Percentiles rank a stretch among this genome's conserved stretches.
Conservation (phyloP, 73 alveolate genomes). For the Tetrahymena elliotti region DNA sequence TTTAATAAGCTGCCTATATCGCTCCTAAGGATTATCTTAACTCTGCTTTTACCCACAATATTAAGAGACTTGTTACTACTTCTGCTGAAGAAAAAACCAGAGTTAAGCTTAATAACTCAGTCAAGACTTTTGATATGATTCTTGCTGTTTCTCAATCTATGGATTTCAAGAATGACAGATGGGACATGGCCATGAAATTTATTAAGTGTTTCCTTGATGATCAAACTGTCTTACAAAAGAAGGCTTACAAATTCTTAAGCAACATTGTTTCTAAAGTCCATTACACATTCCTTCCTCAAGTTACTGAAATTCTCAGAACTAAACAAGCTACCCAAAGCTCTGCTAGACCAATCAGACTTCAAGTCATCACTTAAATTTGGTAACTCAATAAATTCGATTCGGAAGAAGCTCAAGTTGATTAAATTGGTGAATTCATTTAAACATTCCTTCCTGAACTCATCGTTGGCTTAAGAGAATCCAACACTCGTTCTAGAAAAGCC, state of each 20-base stretch:
- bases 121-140: conserved; percentile 23
- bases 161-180: conserved; percentile 10
- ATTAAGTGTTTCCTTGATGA: conserved; percentile 1
- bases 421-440: conserved; percentile 9
- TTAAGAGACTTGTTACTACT: conserved; percentile 1
- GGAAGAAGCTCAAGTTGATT: not conserved
- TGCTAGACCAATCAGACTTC: conserved; percentile 25
- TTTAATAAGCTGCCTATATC: not conserved
- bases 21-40: not conserved
- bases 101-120: conserved; percentile 3
- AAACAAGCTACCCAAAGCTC: conserved; percentile 17
- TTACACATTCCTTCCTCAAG: conserved; percentile 17
- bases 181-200: conserved; percentile 28
- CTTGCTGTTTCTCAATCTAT: conserved; percentile 8
- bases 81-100: not conserved
- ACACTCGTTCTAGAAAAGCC: conserved; percentile 6
- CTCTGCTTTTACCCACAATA: not conserved
- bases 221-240: conserved; percentile 5
- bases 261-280: conserved; percentile 19
- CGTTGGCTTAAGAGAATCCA: conserved; percentile 29
- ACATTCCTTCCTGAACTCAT: conserved; percentile 35
- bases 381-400: not conserved
- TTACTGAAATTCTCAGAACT: not conserved
- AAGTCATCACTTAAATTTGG: not conserved
- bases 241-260: conserved; percentile 18